phyloP scores from a whole-genome alignment of 306 rosid species.

The Inga oerstediana region DNA sequence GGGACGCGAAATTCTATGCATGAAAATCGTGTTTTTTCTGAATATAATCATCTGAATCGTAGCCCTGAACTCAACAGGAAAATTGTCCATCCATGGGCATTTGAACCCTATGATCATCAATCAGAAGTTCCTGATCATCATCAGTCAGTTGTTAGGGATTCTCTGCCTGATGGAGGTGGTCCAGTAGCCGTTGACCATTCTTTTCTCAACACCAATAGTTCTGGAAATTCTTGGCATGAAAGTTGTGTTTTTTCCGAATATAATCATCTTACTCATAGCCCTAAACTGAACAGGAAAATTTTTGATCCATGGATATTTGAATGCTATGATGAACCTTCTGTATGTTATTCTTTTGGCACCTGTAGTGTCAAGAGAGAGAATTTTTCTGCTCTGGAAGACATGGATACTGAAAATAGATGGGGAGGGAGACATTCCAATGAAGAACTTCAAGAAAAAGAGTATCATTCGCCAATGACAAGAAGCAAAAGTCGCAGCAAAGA shows the following conservation, averaged over 20 bases:
- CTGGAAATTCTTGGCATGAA: slow-evolving; percentile 40
- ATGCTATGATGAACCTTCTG: background rate
- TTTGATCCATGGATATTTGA: slow-evolving; percentile 31
- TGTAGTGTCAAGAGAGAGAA: background rate
- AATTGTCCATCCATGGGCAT: slow-evolving; percentile 26
- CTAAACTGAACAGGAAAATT: slow-evolving; percentile 42
- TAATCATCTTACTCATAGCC: slow-evolving; percentile 35
- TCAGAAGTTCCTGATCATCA: slow-evolving; percentile 27
- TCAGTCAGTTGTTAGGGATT: slow-evolving; percentile 49
- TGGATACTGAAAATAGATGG: background rate
- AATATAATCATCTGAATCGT: slow-evolving; percentile 38
- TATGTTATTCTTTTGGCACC: background rate
- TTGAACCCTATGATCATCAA: slow-evolving; percentile 25
- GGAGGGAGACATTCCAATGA: background rate
- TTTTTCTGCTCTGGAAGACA: too few species aligned
- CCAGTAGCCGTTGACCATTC: slow-evolving; percentile 44
- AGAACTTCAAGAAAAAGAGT: too few species aligned
- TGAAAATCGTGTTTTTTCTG: slow-evolving; percentile 41
- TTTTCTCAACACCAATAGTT: slow-evolving; percentile 31
- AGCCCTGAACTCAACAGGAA: slow-evolving; percentile 41
- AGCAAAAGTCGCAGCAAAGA: background rate
- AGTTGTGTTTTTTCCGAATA: slow-evolving; percentile 42
- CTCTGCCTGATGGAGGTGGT: slow-evolving; percentile 44
- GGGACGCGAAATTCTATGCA: slow-evolving; percentile 36
- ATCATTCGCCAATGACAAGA: background rate